These are phyloP conservation scores for Erodium texanum DNA, from an alignment of 441 rosid genomes.

Conservation along the genomic window DNA sequence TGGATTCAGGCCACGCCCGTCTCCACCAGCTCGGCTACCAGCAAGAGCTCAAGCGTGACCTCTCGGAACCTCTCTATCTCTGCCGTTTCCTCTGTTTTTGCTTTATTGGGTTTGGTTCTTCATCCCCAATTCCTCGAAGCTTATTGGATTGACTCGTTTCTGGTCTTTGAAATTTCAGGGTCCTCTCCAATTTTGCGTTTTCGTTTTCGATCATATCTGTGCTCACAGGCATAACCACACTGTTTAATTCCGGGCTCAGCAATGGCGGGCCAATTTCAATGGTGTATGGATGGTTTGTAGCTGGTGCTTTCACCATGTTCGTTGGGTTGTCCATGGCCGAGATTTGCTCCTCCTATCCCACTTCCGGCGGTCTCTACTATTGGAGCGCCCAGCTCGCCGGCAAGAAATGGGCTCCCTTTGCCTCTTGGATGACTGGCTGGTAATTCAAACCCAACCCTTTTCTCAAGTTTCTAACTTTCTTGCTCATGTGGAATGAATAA, in stretches of 20 bases:
- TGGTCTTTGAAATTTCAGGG: constrained; percentile 35
- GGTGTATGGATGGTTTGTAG: constrained; percentile 81
- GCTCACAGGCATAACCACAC: constrained; percentile 77
- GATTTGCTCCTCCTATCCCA: constrained; percentile 87
- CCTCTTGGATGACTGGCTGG: constrained; percentile 96
- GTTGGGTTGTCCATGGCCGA: constrained; percentile 90
- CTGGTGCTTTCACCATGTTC: constrained; percentile 70
- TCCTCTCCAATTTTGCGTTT: constrained; percentile 83
- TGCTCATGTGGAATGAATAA: too few relatives aligned
- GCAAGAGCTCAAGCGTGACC: constrained; percentile 93
- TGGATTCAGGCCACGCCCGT: constrained; percentile 68
- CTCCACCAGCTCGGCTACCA: constrained; percentile 87
- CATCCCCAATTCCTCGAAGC: not conserved
- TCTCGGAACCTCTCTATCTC: constrained; percentile 44
- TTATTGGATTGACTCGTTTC: constrained; percentile 5
- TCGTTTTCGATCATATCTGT: constrained; percentile 87
- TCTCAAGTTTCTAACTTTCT: too few relatives aligned
- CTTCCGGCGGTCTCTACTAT: constrained; percentile 90
- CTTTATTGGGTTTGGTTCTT: not conserved
- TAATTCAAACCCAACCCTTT: constrained; percentile 15
- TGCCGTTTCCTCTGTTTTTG: constrained; percentile 2
- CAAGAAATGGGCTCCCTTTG: constrained; percentile 81
- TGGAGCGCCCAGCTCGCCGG: constrained; percentile 99
- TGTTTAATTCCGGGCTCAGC: constrained; percentile 63
- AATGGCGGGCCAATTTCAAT: constrained; percentile 72